Evolutionary conservation across 768 basidiomycete genomes (phyloP).

Genomic region (Chalciporus sphaerocephalus): DNA sequence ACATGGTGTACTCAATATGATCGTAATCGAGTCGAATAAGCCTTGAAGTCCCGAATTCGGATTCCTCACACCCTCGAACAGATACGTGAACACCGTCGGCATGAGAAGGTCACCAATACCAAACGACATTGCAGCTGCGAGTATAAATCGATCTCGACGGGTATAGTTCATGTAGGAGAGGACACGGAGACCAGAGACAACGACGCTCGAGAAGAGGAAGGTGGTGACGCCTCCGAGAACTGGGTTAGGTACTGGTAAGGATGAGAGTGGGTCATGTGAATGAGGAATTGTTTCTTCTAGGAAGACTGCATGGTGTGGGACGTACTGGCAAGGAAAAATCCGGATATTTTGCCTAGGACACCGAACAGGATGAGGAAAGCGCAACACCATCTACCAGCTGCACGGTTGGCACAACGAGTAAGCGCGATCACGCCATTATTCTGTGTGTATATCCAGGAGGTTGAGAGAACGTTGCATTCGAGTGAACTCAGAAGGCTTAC

Average conservation of each 20-base stretch:
- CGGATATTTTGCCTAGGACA: slow-evolving; percentile 75
- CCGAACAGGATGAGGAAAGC: slow-evolving; percentile 77
- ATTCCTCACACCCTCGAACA: slow-evolving; percentile 60
- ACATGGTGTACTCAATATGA: slow-evolving; percentile 80
- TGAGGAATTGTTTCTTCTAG: too few relatives aligned
- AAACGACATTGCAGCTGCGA: slow-evolving; percentile 64
- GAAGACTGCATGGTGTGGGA: too few relatives aligned
- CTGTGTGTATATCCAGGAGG: slow-evolving; percentile 25
- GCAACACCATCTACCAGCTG: slow-evolving; percentile 78
- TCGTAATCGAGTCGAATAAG: slow-evolving; percentile 73
- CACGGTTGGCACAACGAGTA: slow-evolving; percentile 78
- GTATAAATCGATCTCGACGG: slow-evolving; percentile 63
- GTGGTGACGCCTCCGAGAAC: slow-evolving; percentile 85
- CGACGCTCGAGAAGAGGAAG: slow-evolving; percentile 77
- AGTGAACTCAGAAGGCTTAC: slow-evolving; percentile 15
- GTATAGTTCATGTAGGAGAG: slow-evolving; percentile 56
- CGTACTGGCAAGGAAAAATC: slow-evolving; percentile 73
- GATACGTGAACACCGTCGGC: slow-evolving; percentile 57
- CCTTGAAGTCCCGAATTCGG: slow-evolving; percentile 57
- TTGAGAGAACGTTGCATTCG: background rate
- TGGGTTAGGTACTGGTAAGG: slow-evolving; percentile 72
- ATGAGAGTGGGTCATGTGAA: too few relatives aligned
- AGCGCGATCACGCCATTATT: slow-evolving; percentile 82
- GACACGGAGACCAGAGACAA: slow-evolving; percentile 66
- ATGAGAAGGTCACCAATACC: slow-evolving; percentile 71